Percentiles rank a stretch among this genome's conserved stretches.
Conservation (phyloP, 352 stramenopile species). For the Plasmopara muralis region DNA sequence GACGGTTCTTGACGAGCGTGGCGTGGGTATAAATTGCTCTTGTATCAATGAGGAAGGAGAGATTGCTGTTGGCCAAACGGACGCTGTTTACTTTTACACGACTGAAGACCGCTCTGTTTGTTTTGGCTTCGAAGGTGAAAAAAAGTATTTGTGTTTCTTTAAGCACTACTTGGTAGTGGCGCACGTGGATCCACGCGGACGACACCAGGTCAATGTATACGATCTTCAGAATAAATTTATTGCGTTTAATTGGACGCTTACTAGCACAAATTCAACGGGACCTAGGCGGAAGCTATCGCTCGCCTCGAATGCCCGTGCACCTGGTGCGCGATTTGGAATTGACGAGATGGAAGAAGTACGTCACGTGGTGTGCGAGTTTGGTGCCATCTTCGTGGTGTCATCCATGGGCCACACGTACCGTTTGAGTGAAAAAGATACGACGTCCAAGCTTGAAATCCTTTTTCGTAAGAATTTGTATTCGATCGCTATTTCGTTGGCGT, state of each 20-base stretch:
- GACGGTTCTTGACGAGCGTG: slow-evolving; percentile 74
- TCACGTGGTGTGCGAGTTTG: slow-evolving; percentile 82
- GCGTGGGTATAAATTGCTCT: slow-evolving; percentile 73
- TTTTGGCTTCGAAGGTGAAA: slow-evolving; percentile 85
- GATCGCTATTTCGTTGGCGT: slow-evolving; percentile 96
- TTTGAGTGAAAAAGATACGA: slow-evolving; percentile 92
- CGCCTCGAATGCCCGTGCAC: slow-evolving; percentile 26
- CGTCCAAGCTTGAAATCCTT: slow-evolving; percentile 95
- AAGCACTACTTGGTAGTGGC: slow-evolving; percentile 84
- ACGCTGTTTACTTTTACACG: slow-evolving; percentile 88
- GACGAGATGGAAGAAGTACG: slow-evolving; percentile 86
- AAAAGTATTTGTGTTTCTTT: slow-evolving; percentile 83
- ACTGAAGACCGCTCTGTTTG: slow-evolving; percentile 83
- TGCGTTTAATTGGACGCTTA: slow-evolving; percentile 87
- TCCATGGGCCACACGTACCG: slow-evolving; percentile 87
- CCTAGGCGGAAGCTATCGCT: slow-evolving; percentile 28
- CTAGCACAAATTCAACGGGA: slow-evolving; percentile 39
- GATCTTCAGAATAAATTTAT: slow-evolving; percentile 91
- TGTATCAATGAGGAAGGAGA: slow-evolving; percentile 83
- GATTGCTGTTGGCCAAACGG: slow-evolving; percentile 74
- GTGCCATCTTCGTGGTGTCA: slow-evolving; percentile 82
- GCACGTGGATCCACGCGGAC: slow-evolving; percentile 72
- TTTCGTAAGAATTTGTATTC: slow-evolving; percentile 97
- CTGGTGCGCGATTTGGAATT: slow-evolving; percentile 67
- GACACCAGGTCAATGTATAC: slow-evolving; percentile 87